Conservation (phyloP, 176 grass and related monocot species). For the Oryza coarctata region DNA sequence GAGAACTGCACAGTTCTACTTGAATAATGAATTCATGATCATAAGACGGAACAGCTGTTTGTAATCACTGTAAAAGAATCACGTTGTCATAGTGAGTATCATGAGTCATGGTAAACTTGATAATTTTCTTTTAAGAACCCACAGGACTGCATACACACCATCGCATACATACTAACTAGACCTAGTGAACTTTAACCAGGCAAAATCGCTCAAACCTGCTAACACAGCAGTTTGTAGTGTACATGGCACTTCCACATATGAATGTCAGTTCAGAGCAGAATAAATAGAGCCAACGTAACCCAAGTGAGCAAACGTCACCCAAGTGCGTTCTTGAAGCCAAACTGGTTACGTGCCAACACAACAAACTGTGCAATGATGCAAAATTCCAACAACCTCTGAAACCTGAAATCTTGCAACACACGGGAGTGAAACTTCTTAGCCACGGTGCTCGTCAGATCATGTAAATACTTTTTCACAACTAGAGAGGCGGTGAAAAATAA, state of each 20-base stretch:
- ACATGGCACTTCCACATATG: no score
- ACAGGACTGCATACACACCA: no score
- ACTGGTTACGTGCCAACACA: background rate
- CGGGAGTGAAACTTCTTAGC: background rate
- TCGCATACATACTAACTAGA: background rate
- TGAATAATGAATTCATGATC: no score
- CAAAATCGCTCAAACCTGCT: background rate
- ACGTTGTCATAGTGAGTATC: no score
- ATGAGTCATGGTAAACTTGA: background rate
- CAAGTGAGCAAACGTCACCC: background rate
- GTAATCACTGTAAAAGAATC: no score
- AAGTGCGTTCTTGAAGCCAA: background rate
- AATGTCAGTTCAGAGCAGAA: background rate
- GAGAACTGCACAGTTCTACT: no score
- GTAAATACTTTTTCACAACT: background rate
- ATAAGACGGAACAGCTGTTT: no score
- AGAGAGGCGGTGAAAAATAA: background rate
- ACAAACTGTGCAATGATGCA: constrained; percentile 22
- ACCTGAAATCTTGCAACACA: constrained; percentile 28
- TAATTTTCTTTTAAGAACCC: background rate
- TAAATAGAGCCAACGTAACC: no score
- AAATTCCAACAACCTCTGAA: background rate
- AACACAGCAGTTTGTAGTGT: background rate
- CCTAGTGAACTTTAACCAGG: background rate
- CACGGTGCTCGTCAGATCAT: background rate